These are phyloP conservation scores for Vaccinium myrtillus DNA, from an alignment of 148 eudicot genomes.

Conservation along the genomic window DNA sequence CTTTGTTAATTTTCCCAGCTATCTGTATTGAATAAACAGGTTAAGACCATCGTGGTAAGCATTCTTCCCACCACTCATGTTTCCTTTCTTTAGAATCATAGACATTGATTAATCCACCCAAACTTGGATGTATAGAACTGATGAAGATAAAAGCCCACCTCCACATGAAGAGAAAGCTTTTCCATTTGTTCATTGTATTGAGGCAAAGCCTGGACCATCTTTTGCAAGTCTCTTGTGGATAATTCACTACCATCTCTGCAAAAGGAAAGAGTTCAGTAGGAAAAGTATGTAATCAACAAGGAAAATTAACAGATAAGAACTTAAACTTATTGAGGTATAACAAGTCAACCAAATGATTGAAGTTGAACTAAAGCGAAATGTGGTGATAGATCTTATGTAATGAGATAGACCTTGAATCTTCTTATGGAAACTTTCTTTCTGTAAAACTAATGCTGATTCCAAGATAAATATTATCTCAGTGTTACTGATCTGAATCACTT, in stretches of 20 bases:
- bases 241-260: conserved; percentile 82
- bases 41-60: neutral
- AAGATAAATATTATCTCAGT: neutral
- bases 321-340: neutral
- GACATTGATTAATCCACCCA: neutral
- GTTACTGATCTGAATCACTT: neutral
- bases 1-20: conserved; percentile 83
- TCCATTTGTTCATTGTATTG: conserved; percentile 89
- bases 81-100: neutral
- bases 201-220: conserved; percentile 98
- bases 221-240: conserved; percentile 92
- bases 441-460: neutral
- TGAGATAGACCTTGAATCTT: neutral
- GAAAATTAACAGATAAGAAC: neutral
- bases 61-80: neutral
- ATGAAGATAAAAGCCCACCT: conserved; percentile 47
- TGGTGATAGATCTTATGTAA: neutral
- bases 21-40: conserved; percentile 42
- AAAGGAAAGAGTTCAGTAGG: conserved; percentile 19
- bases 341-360: neutral
- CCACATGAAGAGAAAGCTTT: conserved; percentile 88
- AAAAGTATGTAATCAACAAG: neutral
- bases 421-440: neutral
- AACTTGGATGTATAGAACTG: neutral
- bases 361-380: neutral